Base-by-base conservation (phyloP, 805 yeast genomes). In the Teunomyces atbi region DNA sequence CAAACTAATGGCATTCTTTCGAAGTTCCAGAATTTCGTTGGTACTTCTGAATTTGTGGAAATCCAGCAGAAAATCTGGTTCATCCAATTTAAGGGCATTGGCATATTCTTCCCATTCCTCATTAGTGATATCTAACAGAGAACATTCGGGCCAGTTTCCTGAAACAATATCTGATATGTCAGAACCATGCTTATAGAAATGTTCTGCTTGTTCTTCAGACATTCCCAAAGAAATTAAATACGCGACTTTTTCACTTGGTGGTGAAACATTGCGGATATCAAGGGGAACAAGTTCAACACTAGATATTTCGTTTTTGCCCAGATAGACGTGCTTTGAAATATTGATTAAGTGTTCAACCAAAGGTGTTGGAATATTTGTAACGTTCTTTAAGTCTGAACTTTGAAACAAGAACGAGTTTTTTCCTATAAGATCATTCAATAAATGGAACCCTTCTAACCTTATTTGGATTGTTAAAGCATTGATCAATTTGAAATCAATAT, bases 281-380 rank as follows among this genome's bases (percentile, higher is more conserved):
- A 68, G 47, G 38, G 63, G 66, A 66, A 66, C 34, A 68, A 73
- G 58, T 57, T 71, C 34, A 68, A 54, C 32, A 61, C 52, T 21
- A 73, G 75, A 36, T 51, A 33, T 18, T 35, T 72, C 75, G 5
- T 71, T 65, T n/a, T 61, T 59, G 1, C 63, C 57, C 7, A 62
- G 61, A 51, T 67, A 78, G 1, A 75, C 64, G 41, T 72, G 67
- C 41, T 70, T 72, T 26, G 78, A 59, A 35, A 82, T 65, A 2
- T 67, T 60, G 13, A 81, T 61, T 1, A 81, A 44, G 47, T 75
- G 77, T 21, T 76, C 77, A 39, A 79, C 65, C 3, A 81, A 65
- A 1, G 52, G 50, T 10, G 58, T 41, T 0, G 79, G 74, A 28
- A 73, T 55, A 23, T 63, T 68, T 7, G 34, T 23, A 15, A 46